Base-by-base conservation (phyloP, 805 yeast species). In the Candida dajiaensis region DNA sequence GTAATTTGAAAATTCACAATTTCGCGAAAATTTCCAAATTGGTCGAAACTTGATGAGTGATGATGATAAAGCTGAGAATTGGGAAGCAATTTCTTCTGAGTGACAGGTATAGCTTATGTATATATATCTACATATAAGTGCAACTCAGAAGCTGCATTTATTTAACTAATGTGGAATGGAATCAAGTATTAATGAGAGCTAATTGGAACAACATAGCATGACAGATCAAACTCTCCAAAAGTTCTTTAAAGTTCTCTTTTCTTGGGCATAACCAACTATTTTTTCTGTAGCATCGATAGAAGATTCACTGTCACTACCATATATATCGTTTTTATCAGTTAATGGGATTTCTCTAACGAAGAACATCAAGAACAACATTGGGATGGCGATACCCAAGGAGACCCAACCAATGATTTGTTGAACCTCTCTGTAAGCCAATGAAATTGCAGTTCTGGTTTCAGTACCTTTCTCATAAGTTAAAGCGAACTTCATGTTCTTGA, bases 371-470 rank as follows among this genome's bases (percentile, higher is more conserved):
- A 59, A 43, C 35, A 64, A 40, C 59, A 54, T 54, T 26, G 65
- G 65, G 8, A 51, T 57, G 12, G 58, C 46, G 7, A 63, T 43
- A 18, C 65, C 68, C 23, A 63, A 43, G 26, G 58, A 61, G 16
- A 52, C 46, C 55, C 56, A 64, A 18, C 67, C 67, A 41, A 64
- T 58, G 21, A 61, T 44, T 52, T 64, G 67, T 20, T 39, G 23
- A 8, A 67, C 58, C 50, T 63, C 67, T 47, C 63, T 52, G 51
- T 64, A 63, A 12, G 66, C 61, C 44, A 53, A 49, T 7, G 63
- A 60, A 37, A 63, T 61, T 26, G 67, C 65, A 37, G 40, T 46
- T 52, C 63, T 55, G 9, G 44, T 47, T 4, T 45, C 57, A 13
- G 65, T 52, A 9, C 67, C 68, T 43, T 52, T 51, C 39, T 56